Conservation (phyloP, 2,329 filamentous ascomycete species). For the Coniochaeta prunicola region DNA sequence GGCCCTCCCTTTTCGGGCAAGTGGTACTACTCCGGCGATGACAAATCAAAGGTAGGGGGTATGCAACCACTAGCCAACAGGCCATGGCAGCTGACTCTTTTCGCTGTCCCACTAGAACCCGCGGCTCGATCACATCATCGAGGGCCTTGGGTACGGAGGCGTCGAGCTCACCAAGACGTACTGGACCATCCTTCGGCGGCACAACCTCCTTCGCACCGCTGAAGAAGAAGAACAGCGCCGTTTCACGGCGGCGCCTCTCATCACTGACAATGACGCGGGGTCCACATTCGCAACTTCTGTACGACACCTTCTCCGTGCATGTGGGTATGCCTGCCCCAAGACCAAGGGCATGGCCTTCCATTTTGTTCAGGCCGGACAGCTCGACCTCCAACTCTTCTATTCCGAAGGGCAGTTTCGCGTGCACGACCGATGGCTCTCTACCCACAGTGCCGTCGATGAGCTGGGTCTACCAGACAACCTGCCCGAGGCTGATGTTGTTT, state of each 20-base stretch:
- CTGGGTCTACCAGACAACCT: slow-evolving; percentile 5
- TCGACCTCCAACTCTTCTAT: slow-evolving; percentile 7
- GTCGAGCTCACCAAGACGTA: slow-evolving; percentile 10
- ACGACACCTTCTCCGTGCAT: slow-evolving; percentile 7
- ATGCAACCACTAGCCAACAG: background rate
- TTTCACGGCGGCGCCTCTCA: slow-evolving; percentile 5
- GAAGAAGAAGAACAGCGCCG: slow-evolving; percentile 11
- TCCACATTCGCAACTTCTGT: slow-evolving; percentile 1
- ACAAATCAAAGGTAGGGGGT: slow-evolving; percentile 10
- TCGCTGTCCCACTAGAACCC: slow-evolving; percentile 8
- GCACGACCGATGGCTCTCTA: slow-evolving; percentile 9
- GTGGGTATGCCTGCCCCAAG: slow-evolving; percentile 6
- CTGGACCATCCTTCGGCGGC: slow-evolving; percentile 12
- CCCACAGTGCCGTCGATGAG: slow-evolving; percentile 2
- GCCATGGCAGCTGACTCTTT: background rate
- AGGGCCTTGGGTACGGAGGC: slow-evolving; percentile 11
- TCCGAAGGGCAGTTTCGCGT: slow-evolving; percentile 2
- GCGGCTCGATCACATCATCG: slow-evolving; percentile 9
- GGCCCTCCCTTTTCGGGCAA: slow-evolving; percentile 7
- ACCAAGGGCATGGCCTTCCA: slow-evolving; percentile 3
- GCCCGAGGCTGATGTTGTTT: slow-evolving; percentile 1
- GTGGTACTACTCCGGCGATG: slow-evolving; percentile 13
- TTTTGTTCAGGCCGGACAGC: slow-evolving; percentile 10
- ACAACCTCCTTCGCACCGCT: slow-evolving; percentile 11
- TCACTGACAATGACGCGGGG: background rate